Base-by-base conservation (phyloP, 2,329 filamentous ascomycete species). In the Nothophaeocryptopus gaeumannii region DNA sequence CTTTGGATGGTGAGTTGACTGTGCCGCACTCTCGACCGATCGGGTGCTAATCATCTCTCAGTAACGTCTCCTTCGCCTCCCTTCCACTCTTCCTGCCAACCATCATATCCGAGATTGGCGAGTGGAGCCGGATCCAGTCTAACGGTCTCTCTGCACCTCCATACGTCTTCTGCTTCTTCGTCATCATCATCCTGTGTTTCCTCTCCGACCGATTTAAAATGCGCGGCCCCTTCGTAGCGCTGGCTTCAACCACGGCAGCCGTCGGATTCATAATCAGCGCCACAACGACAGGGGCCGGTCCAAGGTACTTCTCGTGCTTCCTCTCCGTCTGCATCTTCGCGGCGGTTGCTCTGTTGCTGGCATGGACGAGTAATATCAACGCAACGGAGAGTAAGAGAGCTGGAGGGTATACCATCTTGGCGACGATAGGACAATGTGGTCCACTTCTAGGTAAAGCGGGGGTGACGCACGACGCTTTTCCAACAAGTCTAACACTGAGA, bases 81-180 rank as follows among this genome's bases (percentile, higher is more conserved):
- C 59, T 75, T 1, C 72, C 72, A 0, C 70, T 74, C 45, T 63
- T 74, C 51, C 63, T 66, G 5, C 68, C 72, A 47, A 86, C 89
- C 82, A 85, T 86, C 8, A 89, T 84, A 68, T 79, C 77, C 0
- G 72, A 53, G 74, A 82, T 50, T 83, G 86, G 0, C 86, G 90
- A 46, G n/a, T 71, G 71, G 61, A 60, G 57, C 9, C 48, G 53
- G 8, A 60, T 71, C 39, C 59, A 70, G 38, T 63, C 68, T 3
- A 69, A 72, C 38, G 68, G 69, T 5, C 63, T 72, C 36, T 67
- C 63, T 3, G 70, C 70, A 5, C 71, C 70, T 7, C 72, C 72
- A 0, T 73, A 74, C 54, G 57, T 72, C 13, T 57, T 73, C 29
- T 70, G 65, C 45, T 73, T 72, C 56, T 61, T 73, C 47, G 53